Base-by-base conservation (phyloP, 352 stramenopile genomes). In the Phytophthora tentaculata region DNA sequence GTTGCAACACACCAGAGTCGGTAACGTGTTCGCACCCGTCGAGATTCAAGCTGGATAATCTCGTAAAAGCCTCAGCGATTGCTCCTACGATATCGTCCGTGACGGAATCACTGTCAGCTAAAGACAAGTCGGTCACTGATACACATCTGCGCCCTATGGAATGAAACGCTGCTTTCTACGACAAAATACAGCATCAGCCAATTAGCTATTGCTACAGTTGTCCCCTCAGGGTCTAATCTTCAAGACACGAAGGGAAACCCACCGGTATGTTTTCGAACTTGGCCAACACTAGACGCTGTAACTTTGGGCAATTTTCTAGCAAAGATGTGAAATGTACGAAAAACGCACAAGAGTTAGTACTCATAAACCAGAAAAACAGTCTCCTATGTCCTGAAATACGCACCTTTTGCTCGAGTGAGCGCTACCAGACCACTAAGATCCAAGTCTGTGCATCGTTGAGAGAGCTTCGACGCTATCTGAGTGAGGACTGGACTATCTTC, bases 21-120 rank as follows among this genome's bases (percentile, higher is more conserved):
- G 85, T 95, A n/a, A 93, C 37, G n/a, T 71, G 61, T 5, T 58
- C 47, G 44, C 87, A 95, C 0, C 73, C 73, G 8, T 67, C 71
- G 1, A 94, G 37, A 39, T 89, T 72, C 13, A 95, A 55, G 17
- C 43, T 67, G 2, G 62, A 73, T 16, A 95, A 63, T 2, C 51
- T 56, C 0, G 73, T 49, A 44, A 93, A 85, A 9, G 56, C 61
- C 0, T 66, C 55, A 8, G 80, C 50, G 22, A 88, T 60, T 19
- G 53, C 49, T 14, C 57, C 61, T 5, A 94, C 50, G 6, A 91
- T 53, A 28, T 88, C 72, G 28, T 94, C 85, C 0, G 83, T 91
- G 37, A 92, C 68, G 1, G 45, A 52, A 20, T 83, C 77, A n/a
- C 67, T 89, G 12, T 85, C 74, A 6, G 61, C 64, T 1, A 94